A percentile compares a stretch with the other conserved stretches of the same genome.
Evolutionary conservation across 106 monocot genomes (phyloP).

Genomic region (Amphibolis antarctica): DNA sequence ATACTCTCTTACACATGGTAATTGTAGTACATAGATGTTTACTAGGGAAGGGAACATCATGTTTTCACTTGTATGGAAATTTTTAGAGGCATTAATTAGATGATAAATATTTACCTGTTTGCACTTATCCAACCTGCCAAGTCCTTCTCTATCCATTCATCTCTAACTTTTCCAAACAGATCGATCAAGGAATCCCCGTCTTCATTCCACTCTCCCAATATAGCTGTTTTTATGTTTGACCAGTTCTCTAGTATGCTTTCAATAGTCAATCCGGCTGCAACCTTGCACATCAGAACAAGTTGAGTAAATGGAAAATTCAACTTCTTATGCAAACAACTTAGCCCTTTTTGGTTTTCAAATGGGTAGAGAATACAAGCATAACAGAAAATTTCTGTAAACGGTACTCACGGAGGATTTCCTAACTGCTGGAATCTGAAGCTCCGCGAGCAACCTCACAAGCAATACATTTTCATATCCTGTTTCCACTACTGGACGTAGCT

Average conservation of each 20-base stretch:
- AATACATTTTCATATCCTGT: constrained; percentile 97
- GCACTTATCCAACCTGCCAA: constrained; percentile 85
- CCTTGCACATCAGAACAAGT: constrained; percentile 36
- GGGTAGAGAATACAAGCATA: constrained; percentile 1
- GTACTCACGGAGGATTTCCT: constrained; percentile 59
- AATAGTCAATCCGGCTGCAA: constrained; percentile 58
- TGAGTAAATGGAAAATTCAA: neutral
- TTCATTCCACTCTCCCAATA: constrained; percentile 92
- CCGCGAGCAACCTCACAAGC: constrained; percentile 84
- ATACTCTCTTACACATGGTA: no score
- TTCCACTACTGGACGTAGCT: constrained; percentile 98
- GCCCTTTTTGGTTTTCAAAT: neutral
- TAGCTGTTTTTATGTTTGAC: constrained; percentile 58
- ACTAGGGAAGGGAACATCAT: no score
- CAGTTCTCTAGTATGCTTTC: constrained; percentile 73
- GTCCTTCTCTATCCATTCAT: constrained; percentile 90
- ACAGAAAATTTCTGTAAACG: neutral
- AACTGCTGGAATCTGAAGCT: constrained; percentile 47
- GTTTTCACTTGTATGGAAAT: neutral
- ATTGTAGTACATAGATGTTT: no score
- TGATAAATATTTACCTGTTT: constrained; percentile 49
- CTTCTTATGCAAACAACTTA: neutral
- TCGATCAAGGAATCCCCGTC: constrained; percentile 52
- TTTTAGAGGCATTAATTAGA: neutral
- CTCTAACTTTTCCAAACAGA: constrained; percentile 88